Conservation (phyloP, 306 rosid genomes). For the Sphenostylis stenocarpa region DNA sequence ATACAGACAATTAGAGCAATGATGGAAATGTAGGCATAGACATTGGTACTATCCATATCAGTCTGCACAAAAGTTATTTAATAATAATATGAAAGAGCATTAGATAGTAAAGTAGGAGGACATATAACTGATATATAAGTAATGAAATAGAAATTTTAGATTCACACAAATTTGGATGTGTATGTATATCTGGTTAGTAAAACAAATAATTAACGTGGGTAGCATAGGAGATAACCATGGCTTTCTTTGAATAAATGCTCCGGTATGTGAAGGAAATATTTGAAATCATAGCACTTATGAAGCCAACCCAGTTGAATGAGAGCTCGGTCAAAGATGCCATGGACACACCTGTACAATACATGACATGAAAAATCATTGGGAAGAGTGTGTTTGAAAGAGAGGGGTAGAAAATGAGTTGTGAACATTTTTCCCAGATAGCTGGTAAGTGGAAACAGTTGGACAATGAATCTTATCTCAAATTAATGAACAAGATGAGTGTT, state of each 20-base stretch:
- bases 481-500: constrained; percentile 21
- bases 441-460: neutral
- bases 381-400: no score
- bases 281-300: constrained; percentile 92
- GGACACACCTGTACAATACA: constrained; percentile 69
- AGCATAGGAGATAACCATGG: constrained; percentile 64
- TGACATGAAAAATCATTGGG: neutral
- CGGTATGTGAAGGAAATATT: constrained; percentile 92
- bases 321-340: constrained; percentile 97
- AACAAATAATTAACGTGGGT: constrained; percentile 6
- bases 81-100: constrained; percentile 14
- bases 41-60: constrained; percentile 91
- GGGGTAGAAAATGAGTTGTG: no score
- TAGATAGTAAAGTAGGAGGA: neutral
- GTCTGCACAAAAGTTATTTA: constrained; percentile 58
- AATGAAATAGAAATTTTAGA: neutral
- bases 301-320: constrained; percentile 92
- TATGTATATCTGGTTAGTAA: neutral
- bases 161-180: neutral
- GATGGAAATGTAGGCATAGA: constrained; percentile 92
- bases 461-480: neutral
- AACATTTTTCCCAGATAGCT: neutral
- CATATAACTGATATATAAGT: neutral
- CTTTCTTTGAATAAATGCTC: constrained; percentile 96
- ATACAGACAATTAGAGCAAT: constrained; percentile 86